Percentiles rank a stretch among this genome's conserved stretches.
Evolutionary conservation across 1,284 basidiomycete species (phyloP).

Genomic region (Phylloboletellus chloephorus): DNA sequence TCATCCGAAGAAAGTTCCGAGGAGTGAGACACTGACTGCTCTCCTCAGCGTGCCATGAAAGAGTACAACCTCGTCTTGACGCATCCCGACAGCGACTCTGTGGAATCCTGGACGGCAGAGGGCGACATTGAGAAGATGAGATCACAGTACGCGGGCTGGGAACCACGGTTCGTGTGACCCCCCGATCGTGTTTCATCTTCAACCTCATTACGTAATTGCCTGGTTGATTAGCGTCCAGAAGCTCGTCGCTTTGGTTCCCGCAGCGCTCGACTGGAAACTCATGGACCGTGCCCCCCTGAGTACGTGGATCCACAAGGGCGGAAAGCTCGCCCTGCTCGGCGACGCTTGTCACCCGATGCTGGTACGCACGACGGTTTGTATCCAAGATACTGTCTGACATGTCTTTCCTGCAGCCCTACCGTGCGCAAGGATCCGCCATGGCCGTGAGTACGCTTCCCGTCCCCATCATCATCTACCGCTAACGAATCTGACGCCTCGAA

Average conservation of each 20-base stretch:
- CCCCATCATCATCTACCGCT: constrained; percentile 1
- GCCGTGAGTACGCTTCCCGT: constrained; percentile 37
- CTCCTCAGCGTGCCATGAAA: constrained; percentile 34
- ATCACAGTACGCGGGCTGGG: constrained; percentile 42
- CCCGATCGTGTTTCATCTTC: constrained; percentile 4
- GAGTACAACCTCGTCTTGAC: constrained; percentile 48
- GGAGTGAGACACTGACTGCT: not conserved
- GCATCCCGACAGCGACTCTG: constrained; percentile 38
- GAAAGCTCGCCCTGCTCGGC: constrained; percentile 46
- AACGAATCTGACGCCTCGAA: not conserved
- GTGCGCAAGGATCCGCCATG: constrained; percentile 65
- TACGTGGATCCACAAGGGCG: constrained; percentile 47
- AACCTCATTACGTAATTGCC: constrained; percentile 4
- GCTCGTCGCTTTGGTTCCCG: constrained; percentile 42
- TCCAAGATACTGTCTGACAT: not conserved
- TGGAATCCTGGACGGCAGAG: constrained; percentile 39
- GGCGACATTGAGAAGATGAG: constrained; percentile 41
- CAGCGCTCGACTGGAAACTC: constrained; percentile 46
- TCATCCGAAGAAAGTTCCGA: not conserved
- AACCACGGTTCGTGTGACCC: constrained; percentile 37
- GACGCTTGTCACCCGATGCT: constrained; percentile 65
- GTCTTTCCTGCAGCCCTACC: constrained; percentile 47
- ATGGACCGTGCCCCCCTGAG: constrained; percentile 44
- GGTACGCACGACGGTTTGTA: constrained; percentile 32
- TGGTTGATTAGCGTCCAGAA: constrained; percentile 40